These are phyloP conservation scores for Grosmannia serpens DNA, from an alignment of 2,329 filamentous ascomycete genomes.

Conservation along the genomic window DNA sequence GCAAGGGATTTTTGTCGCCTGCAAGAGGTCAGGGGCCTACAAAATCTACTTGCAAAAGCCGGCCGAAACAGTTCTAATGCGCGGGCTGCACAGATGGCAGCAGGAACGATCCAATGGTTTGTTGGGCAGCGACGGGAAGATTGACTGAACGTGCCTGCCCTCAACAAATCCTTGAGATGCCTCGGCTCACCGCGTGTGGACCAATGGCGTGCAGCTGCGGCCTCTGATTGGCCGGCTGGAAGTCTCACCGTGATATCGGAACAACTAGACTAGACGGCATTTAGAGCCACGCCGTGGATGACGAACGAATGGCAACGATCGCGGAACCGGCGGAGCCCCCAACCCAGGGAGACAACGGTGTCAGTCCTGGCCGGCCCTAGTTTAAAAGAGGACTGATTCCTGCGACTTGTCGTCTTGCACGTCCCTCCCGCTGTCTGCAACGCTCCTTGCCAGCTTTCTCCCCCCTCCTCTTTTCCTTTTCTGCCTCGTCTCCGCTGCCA, in stretches of 20 bases:
- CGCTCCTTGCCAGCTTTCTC: background rate
- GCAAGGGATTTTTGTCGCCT: no score
- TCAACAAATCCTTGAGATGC: background rate
- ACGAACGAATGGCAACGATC: background rate
- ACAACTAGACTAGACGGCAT: background rate
- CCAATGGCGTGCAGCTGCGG: background rate
- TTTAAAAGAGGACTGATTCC: background rate
- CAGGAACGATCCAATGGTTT: background rate
- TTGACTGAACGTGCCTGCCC: no score
- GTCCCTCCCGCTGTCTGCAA: background rate
- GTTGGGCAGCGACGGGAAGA: no score
- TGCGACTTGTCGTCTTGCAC: background rate
- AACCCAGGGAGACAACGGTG: background rate
- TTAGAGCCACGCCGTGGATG: background rate
- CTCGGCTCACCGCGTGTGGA: background rate
- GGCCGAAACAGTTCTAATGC: background rate
- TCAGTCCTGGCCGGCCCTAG: background rate
- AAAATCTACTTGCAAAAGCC: background rate
- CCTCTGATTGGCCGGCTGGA: background rate
- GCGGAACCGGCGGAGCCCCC: background rate
- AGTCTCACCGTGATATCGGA: background rate
- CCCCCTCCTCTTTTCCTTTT: background rate
- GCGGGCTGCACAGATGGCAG: background rate
- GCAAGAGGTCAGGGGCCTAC: no score
- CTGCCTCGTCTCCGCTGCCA: background rate